These are phyloP conservation scores for Candida sp. DNA, from an alignment of 1,139 yeast genomes.

Conservation along the genomic window DNA sequence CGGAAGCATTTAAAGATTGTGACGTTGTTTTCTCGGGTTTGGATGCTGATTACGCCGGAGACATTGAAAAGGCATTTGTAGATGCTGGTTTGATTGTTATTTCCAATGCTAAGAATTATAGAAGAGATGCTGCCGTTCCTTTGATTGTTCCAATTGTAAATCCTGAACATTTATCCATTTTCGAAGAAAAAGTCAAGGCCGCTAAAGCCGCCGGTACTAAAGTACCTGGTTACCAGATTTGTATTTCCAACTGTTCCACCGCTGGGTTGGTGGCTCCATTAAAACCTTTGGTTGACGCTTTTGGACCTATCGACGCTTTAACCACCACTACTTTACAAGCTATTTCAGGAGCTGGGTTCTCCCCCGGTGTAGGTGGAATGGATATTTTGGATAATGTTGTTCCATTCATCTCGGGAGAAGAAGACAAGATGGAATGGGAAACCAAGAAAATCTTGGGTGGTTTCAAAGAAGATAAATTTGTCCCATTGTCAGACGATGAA, in stretches of 20 bases:
- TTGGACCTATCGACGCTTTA: slow-evolving; percentile 85
- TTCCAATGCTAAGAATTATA: slow-evolving; percentile 94
- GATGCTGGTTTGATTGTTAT: slow-evolving; percentile 81
- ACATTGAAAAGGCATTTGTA: slow-evolving; percentile 80
- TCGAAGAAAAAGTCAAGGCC: slow-evolving; percentile 55
- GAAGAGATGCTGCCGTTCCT: slow-evolving; percentile 87
- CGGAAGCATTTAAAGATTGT: slow-evolving; percentile 78
- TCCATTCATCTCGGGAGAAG: slow-evolving; percentile 96
- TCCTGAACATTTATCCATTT: slow-evolving; percentile 84
- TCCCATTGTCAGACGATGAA: slow-evolving; percentile 63
- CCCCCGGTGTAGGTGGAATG: slow-evolving; percentile 97
- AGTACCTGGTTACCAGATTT: slow-evolving; percentile 80
- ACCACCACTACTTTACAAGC: slow-evolving; percentile 96
- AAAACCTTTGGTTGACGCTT: slow-evolving; percentile 82
- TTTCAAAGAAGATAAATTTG: slow-evolving; percentile 49
- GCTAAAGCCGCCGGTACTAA: slow-evolving; percentile 51
- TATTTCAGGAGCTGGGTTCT: slow-evolving; percentile 97
- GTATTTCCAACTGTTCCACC: slow-evolving; percentile 97
- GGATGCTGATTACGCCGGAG: slow-evolving; percentile 92
- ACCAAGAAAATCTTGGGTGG: slow-evolving; percentile 88
- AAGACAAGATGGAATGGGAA: slow-evolving; percentile 98
- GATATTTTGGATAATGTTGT: slow-evolving; percentile 92
- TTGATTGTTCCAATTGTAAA: slow-evolving; percentile 93
- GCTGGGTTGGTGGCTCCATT: slow-evolving; percentile 98
- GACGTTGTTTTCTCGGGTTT: slow-evolving; percentile 94